Conservation (phyloP, 345 rosid genomes). For the Eutrema japonicum region DNA sequence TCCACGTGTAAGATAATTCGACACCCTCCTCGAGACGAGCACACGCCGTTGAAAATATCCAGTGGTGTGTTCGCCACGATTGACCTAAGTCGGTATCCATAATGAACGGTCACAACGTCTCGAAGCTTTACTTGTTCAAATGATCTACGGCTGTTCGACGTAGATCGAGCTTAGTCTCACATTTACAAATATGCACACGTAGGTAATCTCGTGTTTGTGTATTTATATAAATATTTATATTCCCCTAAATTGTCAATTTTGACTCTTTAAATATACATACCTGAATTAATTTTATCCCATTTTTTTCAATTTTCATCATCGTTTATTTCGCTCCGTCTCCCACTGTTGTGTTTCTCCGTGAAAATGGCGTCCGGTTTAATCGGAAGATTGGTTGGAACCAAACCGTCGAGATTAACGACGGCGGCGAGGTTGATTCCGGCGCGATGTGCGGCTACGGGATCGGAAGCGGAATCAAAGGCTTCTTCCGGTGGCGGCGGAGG, state of each 20-base stretch:
- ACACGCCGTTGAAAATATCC: constrained; percentile 42
- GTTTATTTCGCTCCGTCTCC: constrained; percentile 4
- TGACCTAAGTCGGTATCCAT: constrained; percentile 9
- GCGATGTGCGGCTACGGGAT: constrained; percentile 54
- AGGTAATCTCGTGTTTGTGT: constrained; percentile 21
- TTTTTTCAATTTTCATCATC: background rate
- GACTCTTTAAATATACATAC: background rate
- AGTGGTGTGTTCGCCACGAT: constrained; percentile 39
- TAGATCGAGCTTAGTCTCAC: constrained; percentile 39
- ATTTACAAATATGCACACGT: constrained; percentile 32
- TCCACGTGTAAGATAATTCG: constrained; percentile 18
- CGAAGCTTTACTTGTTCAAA: background rate
- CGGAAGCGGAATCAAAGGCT: constrained; percentile 47
- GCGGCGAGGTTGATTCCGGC: constrained; percentile 49
- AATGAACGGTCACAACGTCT: constrained; percentile 30
- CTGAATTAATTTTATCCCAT: constrained; percentile 4
- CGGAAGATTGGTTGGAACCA: constrained; percentile 47
- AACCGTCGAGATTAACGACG: constrained; percentile 35
- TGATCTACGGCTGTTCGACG: constrained; percentile 42
- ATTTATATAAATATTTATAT: background rate
- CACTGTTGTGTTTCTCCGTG: constrained; percentile 1
- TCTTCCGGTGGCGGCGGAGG: constrained; percentile 26
- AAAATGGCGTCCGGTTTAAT: constrained; percentile 63
- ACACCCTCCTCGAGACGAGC: constrained; percentile 35
- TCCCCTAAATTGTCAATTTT: background rate